These are phyloP conservation scores for Erodium texanum DNA, from an alignment of 441 rosid species.

Conservation along the genomic window DNA sequence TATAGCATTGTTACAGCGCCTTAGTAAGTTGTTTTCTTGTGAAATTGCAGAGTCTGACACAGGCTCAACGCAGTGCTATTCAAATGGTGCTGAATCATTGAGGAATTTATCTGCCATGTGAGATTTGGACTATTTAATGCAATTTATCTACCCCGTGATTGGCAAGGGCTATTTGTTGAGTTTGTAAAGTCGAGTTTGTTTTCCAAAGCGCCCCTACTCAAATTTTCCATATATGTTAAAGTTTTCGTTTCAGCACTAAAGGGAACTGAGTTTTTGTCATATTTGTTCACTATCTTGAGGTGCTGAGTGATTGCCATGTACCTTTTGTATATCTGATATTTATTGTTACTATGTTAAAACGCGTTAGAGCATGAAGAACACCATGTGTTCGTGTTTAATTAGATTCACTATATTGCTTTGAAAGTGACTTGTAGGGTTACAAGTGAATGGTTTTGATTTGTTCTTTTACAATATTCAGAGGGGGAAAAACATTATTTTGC, in stretches of 20 bases:
- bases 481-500: too few species aligned
- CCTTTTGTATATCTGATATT: not conserved
- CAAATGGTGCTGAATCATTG: constrained; percentile 36
- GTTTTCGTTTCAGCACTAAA: not conserved
- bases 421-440: too few species aligned
- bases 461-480: not conserved
- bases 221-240: not conserved
- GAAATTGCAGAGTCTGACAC: constrained; percentile 42
- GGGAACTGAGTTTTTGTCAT: not conserved
- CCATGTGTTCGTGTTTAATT: not conserved
- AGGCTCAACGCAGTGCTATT: constrained; percentile 41
- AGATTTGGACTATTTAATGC: not conserved
- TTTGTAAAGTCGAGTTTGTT: not conserved
- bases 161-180: not conserved
- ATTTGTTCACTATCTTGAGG: not conserved
- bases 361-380: not conserved
- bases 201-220: not conserved
- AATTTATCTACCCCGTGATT: not conserved
- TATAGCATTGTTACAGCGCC: not conserved
- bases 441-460: not conserved
- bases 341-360: not conserved
- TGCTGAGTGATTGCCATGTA: not conserved
- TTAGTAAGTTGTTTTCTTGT: not conserved
- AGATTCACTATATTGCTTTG: not conserved
- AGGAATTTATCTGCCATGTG: constrained; percentile 14